Evolutionary conservation across 352 stramenopile genomes (phyloP).

Genomic region (Phytophthora fragariae): DNA sequence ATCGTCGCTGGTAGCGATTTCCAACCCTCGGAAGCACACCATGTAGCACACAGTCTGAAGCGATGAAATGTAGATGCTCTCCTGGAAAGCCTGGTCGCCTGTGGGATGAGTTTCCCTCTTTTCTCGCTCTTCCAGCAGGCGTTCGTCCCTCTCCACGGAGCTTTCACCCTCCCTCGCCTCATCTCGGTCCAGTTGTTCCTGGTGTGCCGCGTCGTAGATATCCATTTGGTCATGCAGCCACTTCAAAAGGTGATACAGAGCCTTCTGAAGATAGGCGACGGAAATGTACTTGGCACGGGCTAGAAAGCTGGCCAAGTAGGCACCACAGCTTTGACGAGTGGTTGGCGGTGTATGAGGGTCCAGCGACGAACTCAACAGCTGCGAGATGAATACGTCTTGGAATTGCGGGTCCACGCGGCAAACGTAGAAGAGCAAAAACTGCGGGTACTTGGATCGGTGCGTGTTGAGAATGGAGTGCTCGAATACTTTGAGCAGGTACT

Average conservation of each 20-base stretch:
- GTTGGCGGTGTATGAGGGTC: slow-evolving; percentile 87
- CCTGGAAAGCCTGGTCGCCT: slow-evolving; percentile 51
- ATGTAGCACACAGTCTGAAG: slow-evolving; percentile 98
- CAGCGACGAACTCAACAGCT: slow-evolving; percentile 76
- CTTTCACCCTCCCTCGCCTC: slow-evolving; percentile 23
- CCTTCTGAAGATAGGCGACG: slow-evolving; percentile 93
- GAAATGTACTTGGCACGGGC: slow-evolving; percentile 95
- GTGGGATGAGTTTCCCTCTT: slow-evolving; percentile 27
- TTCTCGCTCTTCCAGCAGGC: slow-evolving; percentile 38
- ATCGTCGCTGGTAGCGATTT: slow-evolving; percentile 76
- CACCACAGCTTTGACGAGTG: slow-evolving; percentile 93
- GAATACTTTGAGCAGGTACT: slow-evolving; percentile 85
- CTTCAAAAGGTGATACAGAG: slow-evolving; percentile 93
- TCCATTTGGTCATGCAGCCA: slow-evolving; percentile 96
- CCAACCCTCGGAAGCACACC: slow-evolving; percentile 95
- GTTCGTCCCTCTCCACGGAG: slow-evolving; percentile 32
- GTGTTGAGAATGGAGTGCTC: slow-evolving; percentile 90
- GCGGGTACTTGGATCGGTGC: slow-evolving; percentile 93
- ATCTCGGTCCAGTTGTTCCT: slow-evolving; percentile 26
- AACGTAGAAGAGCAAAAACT: slow-evolving; percentile 93
- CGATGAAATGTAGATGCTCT: slow-evolving; percentile 82
- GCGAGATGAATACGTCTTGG: slow-evolving; percentile 86
- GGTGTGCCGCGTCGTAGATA: slow-evolving; percentile 68
- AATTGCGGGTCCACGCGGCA: slow-evolving; percentile 81
- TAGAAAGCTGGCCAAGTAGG: slow-evolving; percentile 97